A percentile compares a stretch with the other conserved stretches of the same genome.
These are phyloP conservation scores for Agaricus sinodeliciosus DNA, from an alignment of 768 basidiomycete species.

Conservation along the genomic window DNA sequence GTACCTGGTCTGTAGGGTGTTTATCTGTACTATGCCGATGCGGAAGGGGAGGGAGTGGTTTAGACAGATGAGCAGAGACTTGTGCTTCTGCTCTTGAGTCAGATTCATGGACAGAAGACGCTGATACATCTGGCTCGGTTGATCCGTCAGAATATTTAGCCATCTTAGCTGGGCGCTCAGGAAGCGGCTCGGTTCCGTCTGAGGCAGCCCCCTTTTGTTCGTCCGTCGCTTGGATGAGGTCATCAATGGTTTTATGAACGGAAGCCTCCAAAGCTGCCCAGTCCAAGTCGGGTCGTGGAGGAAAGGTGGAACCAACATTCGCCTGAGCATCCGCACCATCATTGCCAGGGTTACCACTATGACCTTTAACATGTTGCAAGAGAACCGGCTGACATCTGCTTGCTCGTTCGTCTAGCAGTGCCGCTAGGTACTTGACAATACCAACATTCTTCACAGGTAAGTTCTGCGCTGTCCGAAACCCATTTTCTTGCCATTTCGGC, in stretches of 20 bases:
- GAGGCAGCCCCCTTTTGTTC: not conserved
- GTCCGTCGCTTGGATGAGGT: not conserved
- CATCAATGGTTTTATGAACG: not conserved
- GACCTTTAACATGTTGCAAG: conserved; percentile 74
- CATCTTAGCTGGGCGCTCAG: conserved; percentile 4
- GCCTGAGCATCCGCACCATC: conserved; percentile 81
- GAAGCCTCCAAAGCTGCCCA: conserved; percentile 39
- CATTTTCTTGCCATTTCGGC: conserved; percentile 52
- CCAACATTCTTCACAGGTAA: conserved; percentile 64
- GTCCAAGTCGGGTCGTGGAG: conserved; percentile 42
- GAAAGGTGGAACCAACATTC: conserved; percentile 43
- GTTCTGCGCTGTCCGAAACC: conserved; percentile 41
- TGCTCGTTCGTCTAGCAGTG: conserved; percentile 50
- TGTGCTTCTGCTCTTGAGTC: not conserved
- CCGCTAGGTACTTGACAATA: conserved; percentile 65
- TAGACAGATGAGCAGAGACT: not conserved
- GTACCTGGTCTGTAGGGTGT: not conserved
- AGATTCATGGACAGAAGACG: not conserved
- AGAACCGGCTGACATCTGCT: conserved; percentile 46
- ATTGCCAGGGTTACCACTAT: conserved; percentile 74
- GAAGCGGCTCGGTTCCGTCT: not conserved
- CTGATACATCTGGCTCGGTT: not conserved
- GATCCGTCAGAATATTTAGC: not conserved
- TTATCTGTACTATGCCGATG: not conserved
- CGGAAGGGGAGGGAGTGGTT: not conserved